These are phyloP conservation scores for Blastocystis sp. DNA, from an alignment of 352 stramenopile genomes.

Conservation along the genomic window DNA sequence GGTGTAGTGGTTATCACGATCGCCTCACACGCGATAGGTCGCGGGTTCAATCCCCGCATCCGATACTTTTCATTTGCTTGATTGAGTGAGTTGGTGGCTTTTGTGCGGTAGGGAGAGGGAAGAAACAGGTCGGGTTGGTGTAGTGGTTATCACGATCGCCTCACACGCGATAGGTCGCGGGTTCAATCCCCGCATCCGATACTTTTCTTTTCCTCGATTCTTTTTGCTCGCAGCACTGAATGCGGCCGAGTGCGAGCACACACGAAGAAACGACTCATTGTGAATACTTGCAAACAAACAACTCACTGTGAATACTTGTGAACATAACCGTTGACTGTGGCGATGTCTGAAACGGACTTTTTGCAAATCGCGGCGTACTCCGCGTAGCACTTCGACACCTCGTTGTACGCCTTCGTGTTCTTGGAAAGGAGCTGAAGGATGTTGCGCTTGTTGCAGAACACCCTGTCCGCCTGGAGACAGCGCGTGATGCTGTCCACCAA, in stretches of 20 bases:
- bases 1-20: slow-evolving; percentile 73
- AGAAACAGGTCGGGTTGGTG: slow-evolving; percentile 67
- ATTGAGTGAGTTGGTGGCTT: no score
- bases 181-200: slow-evolving; percentile 73
- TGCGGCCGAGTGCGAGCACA: no score
- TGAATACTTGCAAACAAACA: background rate
- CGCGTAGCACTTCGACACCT: background rate
- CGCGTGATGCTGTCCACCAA: background rate
- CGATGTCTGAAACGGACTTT: background rate
- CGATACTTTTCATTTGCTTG: slow-evolving; percentile 71
- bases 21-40: slow-evolving; percentile 72
- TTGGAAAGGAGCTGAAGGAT: background rate
- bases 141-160: slow-evolving; percentile 73
- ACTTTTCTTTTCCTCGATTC: slow-evolving; percentile 41
- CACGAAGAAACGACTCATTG: background rate
- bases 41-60: slow-evolving; percentile 68
- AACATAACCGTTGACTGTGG: background rate
- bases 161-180: slow-evolving; percentile 73
- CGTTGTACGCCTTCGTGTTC: background rate
- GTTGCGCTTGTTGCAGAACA: background rate
- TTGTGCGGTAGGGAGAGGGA: no score
- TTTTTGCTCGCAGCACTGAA: background rate
- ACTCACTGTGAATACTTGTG: background rate
- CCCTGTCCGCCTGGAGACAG: background rate
- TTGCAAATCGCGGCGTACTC: background rate